These are phyloP conservation scores for Ananas comosus DNA, from an alignment of 176 grass and related monocot species.

Conservation along the genomic window DNA sequence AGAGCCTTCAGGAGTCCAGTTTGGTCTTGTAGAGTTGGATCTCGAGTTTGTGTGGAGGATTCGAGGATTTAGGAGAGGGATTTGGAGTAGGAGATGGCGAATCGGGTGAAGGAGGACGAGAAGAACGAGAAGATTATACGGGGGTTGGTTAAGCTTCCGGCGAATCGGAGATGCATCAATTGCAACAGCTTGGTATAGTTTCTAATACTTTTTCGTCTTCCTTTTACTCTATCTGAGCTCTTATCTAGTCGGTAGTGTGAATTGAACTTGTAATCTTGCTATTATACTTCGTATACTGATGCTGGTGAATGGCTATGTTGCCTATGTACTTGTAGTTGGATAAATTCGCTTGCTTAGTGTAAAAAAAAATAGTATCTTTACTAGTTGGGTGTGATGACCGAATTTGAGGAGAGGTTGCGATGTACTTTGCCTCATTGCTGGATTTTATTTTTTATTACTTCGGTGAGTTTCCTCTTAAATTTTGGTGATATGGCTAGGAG, in stretches of 20 bases:
- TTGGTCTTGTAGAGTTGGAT: not conserved
- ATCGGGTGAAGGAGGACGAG: slow-evolving; percentile 50
- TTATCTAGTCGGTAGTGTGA: not conserved
- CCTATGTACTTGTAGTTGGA: not conserved
- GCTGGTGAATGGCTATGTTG: not conserved
- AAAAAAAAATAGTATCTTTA: not conserved
- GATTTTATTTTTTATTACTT: not conserved
- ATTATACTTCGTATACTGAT: not conserved
- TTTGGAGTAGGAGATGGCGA: slow-evolving; percentile 28
- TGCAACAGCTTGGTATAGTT: slow-evolving; percentile 48
- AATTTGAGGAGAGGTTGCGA: not conserved
- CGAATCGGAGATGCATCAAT: slow-evolving; percentile 55
- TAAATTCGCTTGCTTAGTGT: not conserved
- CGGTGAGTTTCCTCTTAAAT: not conserved
- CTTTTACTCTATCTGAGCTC: not conserved
- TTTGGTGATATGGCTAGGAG: not conserved
- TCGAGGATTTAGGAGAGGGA: not conserved
- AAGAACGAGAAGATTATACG: slow-evolving; percentile 50
- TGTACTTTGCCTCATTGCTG: not conserved
- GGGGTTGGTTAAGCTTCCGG: slow-evolving; percentile 38
- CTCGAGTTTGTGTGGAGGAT: not conserved
- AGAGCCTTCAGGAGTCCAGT: not conserved
- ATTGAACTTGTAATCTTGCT: not conserved
- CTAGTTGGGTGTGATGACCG: not conserved
- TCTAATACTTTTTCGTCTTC: not conserved